Base-by-base conservation (phyloP, 169 alveolate species). In the Cryptosporidium baileyi region DNA sequence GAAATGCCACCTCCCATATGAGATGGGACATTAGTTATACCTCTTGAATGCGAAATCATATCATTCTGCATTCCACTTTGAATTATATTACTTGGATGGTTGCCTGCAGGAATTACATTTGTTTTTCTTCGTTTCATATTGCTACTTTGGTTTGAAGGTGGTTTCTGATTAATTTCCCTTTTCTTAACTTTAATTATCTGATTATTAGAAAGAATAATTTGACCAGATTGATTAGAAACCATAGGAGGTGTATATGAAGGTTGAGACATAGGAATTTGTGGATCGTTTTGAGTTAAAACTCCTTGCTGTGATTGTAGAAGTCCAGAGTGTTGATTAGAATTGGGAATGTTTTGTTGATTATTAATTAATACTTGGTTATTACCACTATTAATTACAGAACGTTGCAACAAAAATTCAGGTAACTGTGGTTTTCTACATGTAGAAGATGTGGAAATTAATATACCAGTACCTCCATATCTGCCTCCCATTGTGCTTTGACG, bases 401-500 rank as follows among this genome's bases (percentile, higher is more conserved):
- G 65, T 24, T 67, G 82, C 32, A 74, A 61, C 36, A 74, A 41
- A 74, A 74, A 74, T 60, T 74, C 85, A 1, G 85, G 85, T 54
- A 74, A 41, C 59, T 74, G 85, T 9, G 85, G 85, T 34, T 74
- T 74, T 32, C 85, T 51, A 43, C 85, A 74, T n/a, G 67, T 74
- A 3, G 85, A 34, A 3, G 85, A 74, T 5, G 85, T 74, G 6
- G 85, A 74, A 30, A 74, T 74, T 44, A 74, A 34, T 24, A 74
- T 74, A 1, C 85, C 85, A 13, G 85, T 74, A 26, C 85, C 85
- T 19, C 85, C 85, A 47, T 74, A 74, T 24, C 85, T 74, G 28
- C 85, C 85, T 13, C 85, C 85, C 85, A 74, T 74, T 36, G 85
- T 74, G n/a, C 85, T 74, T 30, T 74, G 85, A n/a, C 67, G 63